These are phyloP conservation scores for Aspergillus kassunensis DNA, from an alignment of 495 filamentous ascomycete species.

Conservation along the genomic window DNA sequence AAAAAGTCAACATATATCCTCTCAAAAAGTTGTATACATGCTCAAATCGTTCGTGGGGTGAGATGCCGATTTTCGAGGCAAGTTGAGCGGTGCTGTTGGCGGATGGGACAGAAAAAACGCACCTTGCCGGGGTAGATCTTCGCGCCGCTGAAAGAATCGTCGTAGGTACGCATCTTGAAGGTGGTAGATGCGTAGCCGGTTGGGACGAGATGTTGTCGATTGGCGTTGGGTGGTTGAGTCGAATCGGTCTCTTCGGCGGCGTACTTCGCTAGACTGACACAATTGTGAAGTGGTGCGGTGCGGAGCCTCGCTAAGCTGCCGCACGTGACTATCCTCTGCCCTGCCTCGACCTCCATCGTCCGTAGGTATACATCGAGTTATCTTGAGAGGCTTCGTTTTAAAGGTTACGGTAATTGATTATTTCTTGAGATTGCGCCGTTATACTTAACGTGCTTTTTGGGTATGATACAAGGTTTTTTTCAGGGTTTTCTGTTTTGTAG, in stretches of 20 bases:
- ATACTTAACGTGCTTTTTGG: no score
- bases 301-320: slow-evolving; percentile 44
- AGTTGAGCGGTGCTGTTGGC: slow-evolving; percentile 9
- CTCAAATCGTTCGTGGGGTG: not conserved
- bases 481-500: not conserved
- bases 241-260: slow-evolving; percentile 44
- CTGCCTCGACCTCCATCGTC: slow-evolving; percentile 6
- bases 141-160: slow-evolving; percentile 95
- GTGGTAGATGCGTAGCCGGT: slow-evolving; percentile 48
- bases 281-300: slow-evolving; percentile 45
- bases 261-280: slow-evolving; percentile 31
- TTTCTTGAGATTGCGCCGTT: not conserved
- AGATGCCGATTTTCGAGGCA: slow-evolving; percentile 1
- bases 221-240: slow-evolving; percentile 50
- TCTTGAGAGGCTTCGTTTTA: not conserved
- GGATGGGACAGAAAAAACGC: slow-evolving; percentile 41
- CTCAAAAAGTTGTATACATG: not conserved
- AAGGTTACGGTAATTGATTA: not conserved
- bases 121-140: slow-evolving; percentile 99
- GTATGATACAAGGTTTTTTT: no score
- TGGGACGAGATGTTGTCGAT: slow-evolving; percentile 36
- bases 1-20: slow-evolving; percentile 25
- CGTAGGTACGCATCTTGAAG: slow-evolving; percentile 95
- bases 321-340: slow-evolving; percentile 44
- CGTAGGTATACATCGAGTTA: not conserved